Evolutionary conservation across 2,329 filamentous ascomycete genomes (phyloP), one percentile per base, ranked within the genome.

Genomic region (Botrytis squamosa): DNA sequence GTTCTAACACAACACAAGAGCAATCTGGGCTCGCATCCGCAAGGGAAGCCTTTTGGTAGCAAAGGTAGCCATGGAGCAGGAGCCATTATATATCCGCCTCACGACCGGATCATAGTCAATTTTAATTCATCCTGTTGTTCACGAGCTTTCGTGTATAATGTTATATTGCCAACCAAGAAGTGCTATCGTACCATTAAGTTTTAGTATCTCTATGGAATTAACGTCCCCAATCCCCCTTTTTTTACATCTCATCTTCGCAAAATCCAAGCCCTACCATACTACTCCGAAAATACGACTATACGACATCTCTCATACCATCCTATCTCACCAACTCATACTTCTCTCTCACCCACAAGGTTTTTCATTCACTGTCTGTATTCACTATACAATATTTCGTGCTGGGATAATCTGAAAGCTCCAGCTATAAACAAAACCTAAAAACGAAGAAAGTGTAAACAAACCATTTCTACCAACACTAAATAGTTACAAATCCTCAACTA

Each of bases 31-130:
- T 67, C 38, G 44, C 38, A 57, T 57, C 70, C 70, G 70, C 10
- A 72, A 72, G 70, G 70, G 70, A 38, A 67, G 36, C 22, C 70
- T 64, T 71, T 72, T 72, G 70, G 70, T 67, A 72, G 70, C 70
- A 72, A 72, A 72, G 70, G 70, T 64, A 40, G 42, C 62, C 64
- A 65, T 69, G 22, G 20, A 44, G 38, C 18, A 57, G 52, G 18
- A 42, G 29, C 10, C 8, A 57, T 14, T 42, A 8, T 69, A 36
- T n/a, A 69, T 25, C 25, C 5, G 38, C n/a, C n/a, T 69, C 18
- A 25, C 38, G 22, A 25, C 10, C 4, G 55, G 6, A 52, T 33
- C 14, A 7, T 52, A 38, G 49, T 18, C 10, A 68, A 57, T 55
- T 3, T 8, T 20, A 52, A 66, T 40, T 22, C 9, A 18, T 22